Conservation (phyloP, 2,329 filamentous ascomycete genomes). For the Neonectria faginata region DNA sequence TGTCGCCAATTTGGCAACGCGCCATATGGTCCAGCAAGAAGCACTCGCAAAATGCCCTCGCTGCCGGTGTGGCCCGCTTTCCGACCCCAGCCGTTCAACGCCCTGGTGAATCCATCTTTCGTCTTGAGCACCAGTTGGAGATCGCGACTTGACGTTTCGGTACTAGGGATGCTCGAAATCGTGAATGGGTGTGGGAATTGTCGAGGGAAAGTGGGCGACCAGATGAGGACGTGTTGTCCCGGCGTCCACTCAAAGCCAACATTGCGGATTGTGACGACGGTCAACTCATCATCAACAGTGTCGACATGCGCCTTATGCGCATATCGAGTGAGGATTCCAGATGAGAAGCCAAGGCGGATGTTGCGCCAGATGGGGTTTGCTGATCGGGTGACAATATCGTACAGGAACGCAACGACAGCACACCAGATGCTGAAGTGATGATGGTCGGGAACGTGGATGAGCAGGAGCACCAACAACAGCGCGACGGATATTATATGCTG, state of each 20-base stretch:
- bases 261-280: conserved; percentile 37
- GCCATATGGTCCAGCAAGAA: conserved; percentile 43
- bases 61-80: conserved; percentile 28
- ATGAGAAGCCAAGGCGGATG: conserved; percentile 34
- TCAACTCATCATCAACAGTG: conserved; percentile 39
- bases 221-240: conserved; percentile 44
- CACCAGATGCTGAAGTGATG: conserved; percentile 47
- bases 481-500: conserved; percentile 44
- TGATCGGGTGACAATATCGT: conserved; percentile 43
- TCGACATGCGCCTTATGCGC: conserved; percentile 36
- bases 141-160: conserved; percentile 29
- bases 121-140: conserved; percentile 42
- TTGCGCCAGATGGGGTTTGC: conserved; percentile 45
- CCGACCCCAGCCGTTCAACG: conserved; percentile 41
- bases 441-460: conserved; percentile 44
- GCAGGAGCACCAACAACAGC: conserved; percentile 36
- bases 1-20: conserved; percentile 41
- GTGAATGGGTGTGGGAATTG: conserved; percentile 45
- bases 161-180: conserved; percentile 32
- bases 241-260: conserved; percentile 40
- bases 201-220: conserved; percentile 40
- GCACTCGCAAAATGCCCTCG: conserved; percentile 30
- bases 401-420: conserved; percentile 41
- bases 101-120: conserved; percentile 38
- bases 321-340: conserved; percentile 29